Conservation (phyloP, 352 stramenopile genomes). For the Pythium myriotylum region DNA sequence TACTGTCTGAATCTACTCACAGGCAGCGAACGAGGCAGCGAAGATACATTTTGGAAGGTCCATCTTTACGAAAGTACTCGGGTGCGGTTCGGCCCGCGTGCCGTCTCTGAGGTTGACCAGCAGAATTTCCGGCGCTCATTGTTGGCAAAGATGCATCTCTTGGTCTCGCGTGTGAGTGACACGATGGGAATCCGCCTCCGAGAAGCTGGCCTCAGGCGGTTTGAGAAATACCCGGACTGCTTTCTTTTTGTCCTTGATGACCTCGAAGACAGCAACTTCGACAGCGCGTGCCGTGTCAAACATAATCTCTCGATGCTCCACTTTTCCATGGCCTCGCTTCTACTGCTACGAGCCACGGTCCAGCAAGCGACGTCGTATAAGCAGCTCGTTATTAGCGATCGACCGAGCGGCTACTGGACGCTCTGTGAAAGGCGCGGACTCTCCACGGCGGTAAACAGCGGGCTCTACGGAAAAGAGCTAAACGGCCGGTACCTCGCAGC, state of each 20-base stretch:
- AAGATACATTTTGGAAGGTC: constrained; percentile 61
- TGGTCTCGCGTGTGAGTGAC: constrained; percentile 49
- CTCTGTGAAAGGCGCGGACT: constrained; percentile 83
- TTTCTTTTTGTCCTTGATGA: constrained; percentile 85
- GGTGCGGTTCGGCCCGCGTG: constrained; percentile 62
- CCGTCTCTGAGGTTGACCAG: constrained; percentile 77
- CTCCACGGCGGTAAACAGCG: constrained; percentile 70
- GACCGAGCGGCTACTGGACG: constrained; percentile 84
- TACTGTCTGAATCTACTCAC: constrained; percentile 72
- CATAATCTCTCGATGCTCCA: constrained; percentile 87
- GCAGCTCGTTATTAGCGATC: constrained; percentile 67
- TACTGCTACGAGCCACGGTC: constrained; percentile 66
- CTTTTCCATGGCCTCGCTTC: constrained; percentile 86
- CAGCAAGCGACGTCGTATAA: constrained; percentile 83
- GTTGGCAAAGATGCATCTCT: constrained; percentile 46
- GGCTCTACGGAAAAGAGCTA: constrained; percentile 45
- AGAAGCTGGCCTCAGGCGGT: constrained; percentile 36
- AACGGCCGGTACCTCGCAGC: constrained; percentile 58
- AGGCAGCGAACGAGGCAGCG: constrained; percentile 55
- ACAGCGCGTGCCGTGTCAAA: constrained; percentile 62
- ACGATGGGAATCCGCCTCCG: constrained; percentile 70
- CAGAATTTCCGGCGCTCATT: constrained; percentile 70
- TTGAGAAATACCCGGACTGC: constrained; percentile 55
- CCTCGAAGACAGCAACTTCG: constrained; percentile 43
- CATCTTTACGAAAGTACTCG: constrained; percentile 81